Base-by-base conservation (phyloP, 2,329 filamentous ascomycete genomes). In the Aspergillus fumigatus region DNA sequence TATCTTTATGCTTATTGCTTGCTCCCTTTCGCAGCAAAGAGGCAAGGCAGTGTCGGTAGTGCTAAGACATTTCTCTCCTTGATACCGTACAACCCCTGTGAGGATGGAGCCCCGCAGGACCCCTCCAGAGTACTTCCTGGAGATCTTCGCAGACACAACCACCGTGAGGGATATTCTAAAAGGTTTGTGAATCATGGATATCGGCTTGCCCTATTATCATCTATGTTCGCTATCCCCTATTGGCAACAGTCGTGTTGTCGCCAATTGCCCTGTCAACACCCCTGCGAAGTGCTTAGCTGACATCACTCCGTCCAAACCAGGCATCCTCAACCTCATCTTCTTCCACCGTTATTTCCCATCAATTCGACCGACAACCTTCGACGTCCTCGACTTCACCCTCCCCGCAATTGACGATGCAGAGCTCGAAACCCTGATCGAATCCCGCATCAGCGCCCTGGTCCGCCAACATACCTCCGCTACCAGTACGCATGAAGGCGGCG, bases 281-380 rank as follows among this genome's bases (percentile, higher is more conserved):
- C 32, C 32, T 38, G 32, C 32, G 14, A 6, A 17, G 14, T 14
- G 14, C 32, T 38, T 14, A 17, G 32, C 32, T 38, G 32, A 38
- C 32, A 38, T 38, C 32, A 38, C 32, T 38, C 32, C 4, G 5
- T 41, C 48, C 40, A 27, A 47, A 48, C 43, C 67, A 96, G 93
- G 89, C 62, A 89, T 97, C 72, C 84, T 97, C 51, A 92, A 97
- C 75, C 95, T 92, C 51, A 97, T 97, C 74, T 99, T 97, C 85
- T 97, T 97, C 83, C 92, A 97, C 79, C 89, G 94, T 70, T 96
- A 93, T 84, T 97, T 97, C 80, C 91, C 91, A 56, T 87, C 90
- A 57, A 84, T 97, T 65, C 80, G 84, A 45, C 93, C 94, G 5
- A 84, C 85, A 61, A 92, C 90, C 61, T 88, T 91, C 77, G 92